Evolutionary conservation across 1,284 basidiomycete genomes (phyloP).

Genomic region (Microstroma glucosiphilum): DNA sequence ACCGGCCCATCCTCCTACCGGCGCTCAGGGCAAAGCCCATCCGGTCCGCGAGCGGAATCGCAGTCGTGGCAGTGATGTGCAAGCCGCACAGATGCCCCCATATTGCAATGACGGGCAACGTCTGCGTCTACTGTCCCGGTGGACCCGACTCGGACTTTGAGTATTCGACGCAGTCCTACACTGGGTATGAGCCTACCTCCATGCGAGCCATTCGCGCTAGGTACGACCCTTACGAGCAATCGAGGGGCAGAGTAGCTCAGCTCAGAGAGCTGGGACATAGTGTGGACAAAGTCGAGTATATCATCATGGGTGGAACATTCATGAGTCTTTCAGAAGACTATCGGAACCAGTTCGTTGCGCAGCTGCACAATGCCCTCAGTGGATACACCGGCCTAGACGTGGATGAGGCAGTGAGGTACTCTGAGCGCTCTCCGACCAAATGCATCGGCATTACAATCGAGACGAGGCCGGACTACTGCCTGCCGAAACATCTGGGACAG

Average conservation of each 20-base stretch:
- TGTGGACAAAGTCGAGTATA: slow-evolving; percentile 98
- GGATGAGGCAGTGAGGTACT: slow-evolving; percentile 96
- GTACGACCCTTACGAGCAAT: slow-evolving; percentile 98
- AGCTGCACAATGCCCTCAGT: slow-evolving; percentile 92
- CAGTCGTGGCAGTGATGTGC: slow-evolving; percentile 99
- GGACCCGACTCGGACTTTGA: slow-evolving; percentile 99
- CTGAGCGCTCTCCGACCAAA: slow-evolving; percentile 94
- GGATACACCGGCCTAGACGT: slow-evolving; percentile 85
- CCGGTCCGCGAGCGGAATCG: slow-evolving; percentile 94
- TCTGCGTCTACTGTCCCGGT: slow-evolving; percentile 99
- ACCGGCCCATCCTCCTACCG: slow-evolving; percentile 83
- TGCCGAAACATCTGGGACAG: slow-evolving; percentile 92
- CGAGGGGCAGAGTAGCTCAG: slow-evolving; percentile 87
- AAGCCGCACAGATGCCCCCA: slow-evolving; percentile 99
- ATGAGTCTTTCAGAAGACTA: slow-evolving; percentile 99
- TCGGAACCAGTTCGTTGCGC: slow-evolving; percentile 84
- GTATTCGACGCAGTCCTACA: slow-evolving; percentile 95
- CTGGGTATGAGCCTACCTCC: slow-evolving; percentile 92
- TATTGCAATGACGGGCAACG: slow-evolving; percentile 99
- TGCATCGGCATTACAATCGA: slow-evolving; percentile 99
- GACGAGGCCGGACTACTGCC: slow-evolving; percentile 95
- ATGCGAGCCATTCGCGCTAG: slow-evolving; percentile 97
- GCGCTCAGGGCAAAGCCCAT: slow-evolving; percentile 91
- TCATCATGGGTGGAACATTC: slow-evolving; percentile 98
- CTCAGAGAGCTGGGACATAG: slow-evolving; percentile 87